Percentiles rank a stretch among this genome's conserved stretches.
Evolutionary conservation across 495 filamentous ascomycete genomes (phyloP).

Genomic region (Penicillium antarcticum): DNA sequence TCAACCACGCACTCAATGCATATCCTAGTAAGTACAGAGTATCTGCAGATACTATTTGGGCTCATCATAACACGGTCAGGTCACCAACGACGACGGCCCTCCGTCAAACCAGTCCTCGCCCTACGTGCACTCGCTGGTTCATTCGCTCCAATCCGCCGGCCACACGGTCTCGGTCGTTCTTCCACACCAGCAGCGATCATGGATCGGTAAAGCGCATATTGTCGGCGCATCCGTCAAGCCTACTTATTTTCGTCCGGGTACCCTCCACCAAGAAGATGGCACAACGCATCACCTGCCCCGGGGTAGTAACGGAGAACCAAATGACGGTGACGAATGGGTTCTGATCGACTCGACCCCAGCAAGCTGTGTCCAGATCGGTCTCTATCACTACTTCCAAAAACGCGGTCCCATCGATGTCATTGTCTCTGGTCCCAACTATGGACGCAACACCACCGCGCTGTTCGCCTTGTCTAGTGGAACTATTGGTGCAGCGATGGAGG

Average conservation of each 20-base stretch:
- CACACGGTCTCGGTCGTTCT: slow-evolving; percentile 87
- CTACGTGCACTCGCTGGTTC: slow-evolving; percentile 84
- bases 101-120: slow-evolving; percentile 88
- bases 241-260: slow-evolving; percentile 76
- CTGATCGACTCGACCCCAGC: slow-evolving; percentile 87
- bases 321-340: slow-evolving; percentile 79
- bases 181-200: slow-evolving; percentile 87
- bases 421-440: slow-evolving; percentile 90
- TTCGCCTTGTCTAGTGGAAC: slow-evolving; percentile 90
- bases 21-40: slow-evolving; percentile 34
- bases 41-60: too few relatives aligned
- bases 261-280: slow-evolving; percentile 63
- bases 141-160: slow-evolving; percentile 69
- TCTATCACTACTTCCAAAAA: slow-evolving; percentile 81
- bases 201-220: slow-evolving; percentile 97
- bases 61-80: too few relatives aligned
- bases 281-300: slow-evolving; percentile 56
- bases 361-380: slow-evolving; percentile 83
- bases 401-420: slow-evolving; percentile 80
- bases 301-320: slow-evolving; percentile 61
- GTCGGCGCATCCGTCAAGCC: slow-evolving; percentile 82
- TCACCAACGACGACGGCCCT: slow-evolving; percentile 93
- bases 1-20: slow-evolving; percentile 34
- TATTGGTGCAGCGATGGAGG: slow-evolving; percentile 87
- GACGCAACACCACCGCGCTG: slow-evolving; percentile 86